phyloP scores from a whole-genome alignment of 1,284 basidiomycete genomes.

The Sanghuangporus weigelae region DNA sequence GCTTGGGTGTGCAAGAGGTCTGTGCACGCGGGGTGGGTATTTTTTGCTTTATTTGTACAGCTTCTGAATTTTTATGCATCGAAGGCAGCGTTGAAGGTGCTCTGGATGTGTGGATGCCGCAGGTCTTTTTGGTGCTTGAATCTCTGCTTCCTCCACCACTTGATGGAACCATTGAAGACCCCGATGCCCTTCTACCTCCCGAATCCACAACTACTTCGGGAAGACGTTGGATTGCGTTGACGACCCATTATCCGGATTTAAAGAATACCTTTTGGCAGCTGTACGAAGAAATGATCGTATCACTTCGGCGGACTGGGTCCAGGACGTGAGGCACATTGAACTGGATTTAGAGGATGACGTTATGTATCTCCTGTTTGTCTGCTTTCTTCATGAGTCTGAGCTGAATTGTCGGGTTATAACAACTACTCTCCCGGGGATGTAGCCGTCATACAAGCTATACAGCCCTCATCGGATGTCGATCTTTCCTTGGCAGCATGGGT shows the following conservation, averaged over 20 bases:
- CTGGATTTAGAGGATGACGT: slow-evolving; percentile 57
- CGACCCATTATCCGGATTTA: slow-evolving; percentile 22
- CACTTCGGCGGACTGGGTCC: slow-evolving; percentile 76
- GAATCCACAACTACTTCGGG: slow-evolving; percentile 35
- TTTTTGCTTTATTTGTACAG: background rate
- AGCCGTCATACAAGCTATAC: slow-evolving; percentile 75
- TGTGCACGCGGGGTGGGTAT: slow-evolving; percentile 50
- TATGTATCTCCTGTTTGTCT: slow-evolving; percentile 33
- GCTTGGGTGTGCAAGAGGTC: slow-evolving; percentile 71
- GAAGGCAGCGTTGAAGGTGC: slow-evolving; percentile 59
- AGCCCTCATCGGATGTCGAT: slow-evolving; percentile 57
- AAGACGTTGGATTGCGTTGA: background rate
- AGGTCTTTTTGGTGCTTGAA: slow-evolving; percentile 40
- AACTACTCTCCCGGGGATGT: slow-evolving; percentile 86
- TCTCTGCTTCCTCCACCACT: slow-evolving; percentile 45
- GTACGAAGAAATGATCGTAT: slow-evolving; percentile 57
- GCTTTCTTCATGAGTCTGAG: slow-evolving; percentile 3
- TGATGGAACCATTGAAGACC: slow-evolving; percentile 31
- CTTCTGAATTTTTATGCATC: too few relatives aligned
- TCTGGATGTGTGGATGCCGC: slow-evolving; percentile 61
- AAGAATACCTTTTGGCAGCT: slow-evolving; percentile 40
- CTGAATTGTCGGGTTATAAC: background rate
- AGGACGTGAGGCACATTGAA: slow-evolving; percentile 83
- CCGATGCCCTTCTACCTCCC: slow-evolving; percentile 40
- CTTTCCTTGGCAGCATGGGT: slow-evolving; percentile 58